A percentile compares a stretch with the other conserved stretches of the same genome.
phyloP scores from a whole-genome alignment of 2,329 filamentous ascomycete species.

The Arthroderma uncinatum region DNA sequence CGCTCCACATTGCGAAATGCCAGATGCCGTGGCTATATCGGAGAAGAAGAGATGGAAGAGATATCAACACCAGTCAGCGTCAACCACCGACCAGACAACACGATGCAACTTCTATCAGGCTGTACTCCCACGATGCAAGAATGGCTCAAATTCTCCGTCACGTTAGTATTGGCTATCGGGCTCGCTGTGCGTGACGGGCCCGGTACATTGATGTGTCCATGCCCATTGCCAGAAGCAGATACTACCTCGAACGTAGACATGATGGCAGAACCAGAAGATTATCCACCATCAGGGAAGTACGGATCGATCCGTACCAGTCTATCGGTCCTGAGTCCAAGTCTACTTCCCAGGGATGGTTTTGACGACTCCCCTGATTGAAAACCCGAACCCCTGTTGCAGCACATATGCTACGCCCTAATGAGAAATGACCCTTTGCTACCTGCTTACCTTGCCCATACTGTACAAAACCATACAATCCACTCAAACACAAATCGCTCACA shows the following conservation, averaged over 20 bases:
- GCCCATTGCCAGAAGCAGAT: not conserved
- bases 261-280: not conserved
- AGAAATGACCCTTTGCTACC: not conserved
- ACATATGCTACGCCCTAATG: not conserved
- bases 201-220: conserved; percentile 19
- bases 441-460: not conserved
- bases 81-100: not conserved
- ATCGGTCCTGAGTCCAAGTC: not conserved
- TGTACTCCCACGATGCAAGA: not conserved
- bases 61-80: not conserved
- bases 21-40: not conserved
- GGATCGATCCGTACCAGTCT: not conserved
- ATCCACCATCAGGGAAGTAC: not conserved
- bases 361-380: not conserved
- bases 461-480: not conserved
- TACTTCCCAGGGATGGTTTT: not conserved
- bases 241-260: not conserved
- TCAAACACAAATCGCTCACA: not conserved
- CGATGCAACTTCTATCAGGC: not conserved
- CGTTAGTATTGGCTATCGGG: conserved; percentile 39
- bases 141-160: conserved; percentile 40
- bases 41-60: not conserved
- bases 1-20: conserved; percentile 3
- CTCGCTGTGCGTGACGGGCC: conserved; percentile 39
- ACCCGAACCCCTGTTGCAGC: too few species aligned